Evolutionary conservation across 2,329 filamentous ascomycete species (phyloP).

Genomic region (Alternaria gansuensis): DNA sequence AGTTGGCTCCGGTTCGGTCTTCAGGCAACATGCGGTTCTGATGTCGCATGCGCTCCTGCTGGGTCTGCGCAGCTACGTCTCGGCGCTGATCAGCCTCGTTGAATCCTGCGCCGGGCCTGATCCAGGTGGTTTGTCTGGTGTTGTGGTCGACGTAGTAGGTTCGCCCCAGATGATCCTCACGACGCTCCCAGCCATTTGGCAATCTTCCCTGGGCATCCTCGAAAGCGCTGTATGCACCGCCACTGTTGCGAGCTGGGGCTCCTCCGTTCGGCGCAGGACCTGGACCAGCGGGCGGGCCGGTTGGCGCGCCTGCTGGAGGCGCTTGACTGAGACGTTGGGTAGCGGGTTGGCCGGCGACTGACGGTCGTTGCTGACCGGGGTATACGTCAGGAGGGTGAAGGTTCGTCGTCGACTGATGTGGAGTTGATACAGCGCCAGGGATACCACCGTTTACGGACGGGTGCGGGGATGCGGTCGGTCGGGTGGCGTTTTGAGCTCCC

Average conservation of each 20-base stretch:
- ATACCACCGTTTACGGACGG: slow-evolving; percentile 51
- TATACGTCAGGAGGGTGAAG: slow-evolving; percentile 51
- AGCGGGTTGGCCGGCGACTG: slow-evolving; percentile 34
- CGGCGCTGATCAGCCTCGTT: slow-evolving; percentile 78
- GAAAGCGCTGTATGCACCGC: slow-evolving; percentile 78
- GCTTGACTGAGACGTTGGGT: slow-evolving; percentile 43
- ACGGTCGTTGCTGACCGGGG: slow-evolving; percentile 47
- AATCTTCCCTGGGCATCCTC: slow-evolving; percentile 94
- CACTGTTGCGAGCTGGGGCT: slow-evolving; percentile 54
- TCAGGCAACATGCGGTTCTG: slow-evolving; percentile 96
- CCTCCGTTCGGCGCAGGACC: slow-evolving; percentile 40
- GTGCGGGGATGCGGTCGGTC: slow-evolving; percentile 53
- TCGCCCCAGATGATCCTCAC: slow-evolving; percentile 91
- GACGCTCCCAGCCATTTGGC: slow-evolving; percentile 92
- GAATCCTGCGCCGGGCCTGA: slow-evolving; percentile 80
- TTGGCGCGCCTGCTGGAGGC: slow-evolving; percentile 52
- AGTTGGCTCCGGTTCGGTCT: slow-evolving; percentile 91
- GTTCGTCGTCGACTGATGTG: slow-evolving; percentile 51
- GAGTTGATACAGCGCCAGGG: slow-evolving; percentile 48
- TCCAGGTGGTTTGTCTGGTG: slow-evolving; percentile 96
- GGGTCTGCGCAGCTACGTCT: slow-evolving; percentile 87
- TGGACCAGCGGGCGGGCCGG: slow-evolving; percentile 52
- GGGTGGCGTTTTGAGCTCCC: slow-evolving; percentile 50
- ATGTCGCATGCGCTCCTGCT: slow-evolving; percentile 90
- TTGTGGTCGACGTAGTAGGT: slow-evolving; percentile 99